Percentiles rank a stretch among this genome's conserved stretches.
These are phyloP conservation scores for Eremothecium gossypii DNA, from an alignment of 1,139 yeast species.

Conservation along the genomic window DNA sequence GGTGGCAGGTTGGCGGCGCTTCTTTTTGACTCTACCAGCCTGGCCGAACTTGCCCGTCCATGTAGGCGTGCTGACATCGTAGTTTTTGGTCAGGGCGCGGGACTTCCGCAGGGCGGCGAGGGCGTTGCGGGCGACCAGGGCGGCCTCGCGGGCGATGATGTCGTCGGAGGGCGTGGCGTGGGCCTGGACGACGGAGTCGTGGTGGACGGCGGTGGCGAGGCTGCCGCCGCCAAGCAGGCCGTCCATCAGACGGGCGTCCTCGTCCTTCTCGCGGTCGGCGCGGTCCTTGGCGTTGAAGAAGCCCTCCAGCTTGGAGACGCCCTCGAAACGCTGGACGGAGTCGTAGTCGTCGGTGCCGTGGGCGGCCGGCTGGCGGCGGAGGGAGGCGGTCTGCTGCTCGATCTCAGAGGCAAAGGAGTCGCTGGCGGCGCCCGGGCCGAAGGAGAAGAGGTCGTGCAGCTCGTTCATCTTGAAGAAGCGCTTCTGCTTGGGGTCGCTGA, in stretches of 20 bases:
- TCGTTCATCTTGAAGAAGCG: slow-evolving; percentile 90
- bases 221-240: slow-evolving; percentile 68
- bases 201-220: slow-evolving; percentile 44
- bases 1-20: slow-evolving; percentile 13
- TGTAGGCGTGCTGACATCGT: slow-evolving; percentile 77
- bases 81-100: slow-evolving; percentile 51
- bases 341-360: slow-evolving; percentile 46
- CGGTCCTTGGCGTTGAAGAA: slow-evolving; percentile 43
- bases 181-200: slow-evolving; percentile 64
- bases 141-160: slow-evolving; percentile 67
- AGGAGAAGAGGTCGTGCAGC: slow-evolving; percentile 75
- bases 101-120: slow-evolving; percentile 64
- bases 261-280: slow-evolving; percentile 36
- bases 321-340: slow-evolving; percentile 42
- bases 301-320: slow-evolving; percentile 38
- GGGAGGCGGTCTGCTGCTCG: slow-evolving; percentile 26
- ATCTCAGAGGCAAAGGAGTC: slow-evolving; percentile 25
- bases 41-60: slow-evolving; percentile 92
- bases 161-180: slow-evolving; percentile 43
- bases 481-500: slow-evolving; percentile 91
- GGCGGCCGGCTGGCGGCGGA: slow-evolving; percentile 23
- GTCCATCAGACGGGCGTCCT: slow-evolving; percentile 59
- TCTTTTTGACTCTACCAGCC: slow-evolving; percentile 50
- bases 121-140: slow-evolving; percentile 67
- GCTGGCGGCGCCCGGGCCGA: slow-evolving; percentile 48